phyloP scores from a whole-genome alignment of 2,329 filamentous ascomycete species.

The Arachnopeziza araneosa region DNA sequence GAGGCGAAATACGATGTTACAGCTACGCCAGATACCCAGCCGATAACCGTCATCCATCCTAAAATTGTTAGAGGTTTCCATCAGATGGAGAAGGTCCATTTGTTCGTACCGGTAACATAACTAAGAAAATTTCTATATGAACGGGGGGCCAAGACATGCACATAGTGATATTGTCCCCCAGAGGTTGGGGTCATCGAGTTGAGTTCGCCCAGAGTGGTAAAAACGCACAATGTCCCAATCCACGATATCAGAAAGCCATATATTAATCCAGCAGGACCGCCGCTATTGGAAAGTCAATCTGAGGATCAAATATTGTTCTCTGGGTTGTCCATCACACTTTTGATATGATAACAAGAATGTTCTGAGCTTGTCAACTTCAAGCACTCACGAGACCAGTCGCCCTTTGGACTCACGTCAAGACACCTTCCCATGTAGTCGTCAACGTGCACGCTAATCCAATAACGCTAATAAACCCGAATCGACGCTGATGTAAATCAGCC shows the following conservation, averaged over 20 bases:
- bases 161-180: conserved; percentile 53
- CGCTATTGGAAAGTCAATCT: too few species aligned
- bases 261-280: neutral
- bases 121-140: conserved; percentile 39
- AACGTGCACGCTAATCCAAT: neutral
- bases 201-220: conserved; percentile 50
- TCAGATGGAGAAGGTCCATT: too few species aligned
- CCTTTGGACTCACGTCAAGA: neutral
- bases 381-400: neutral
- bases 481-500: neutral
- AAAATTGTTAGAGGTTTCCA: too few species aligned
- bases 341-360: neutral
- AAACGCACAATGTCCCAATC: neutral
- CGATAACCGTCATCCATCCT: conserved; percentile 42
- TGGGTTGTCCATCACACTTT: too few species aligned
- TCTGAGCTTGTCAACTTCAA: neutral
- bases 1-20: conserved; percentile 36
- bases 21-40: conserved; percentile 39
- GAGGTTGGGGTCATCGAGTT: conserved; percentile 51
- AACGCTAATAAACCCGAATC: neutral
- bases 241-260: neutral
- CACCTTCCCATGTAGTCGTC: neutral
- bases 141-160: conserved; percentile 48
- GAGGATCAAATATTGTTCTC: too few species aligned
- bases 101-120: too few species aligned